Evolutionary conservation across 1,284 basidiomycete species (phyloP).

Genomic region (Ganoderma boninense): DNA sequence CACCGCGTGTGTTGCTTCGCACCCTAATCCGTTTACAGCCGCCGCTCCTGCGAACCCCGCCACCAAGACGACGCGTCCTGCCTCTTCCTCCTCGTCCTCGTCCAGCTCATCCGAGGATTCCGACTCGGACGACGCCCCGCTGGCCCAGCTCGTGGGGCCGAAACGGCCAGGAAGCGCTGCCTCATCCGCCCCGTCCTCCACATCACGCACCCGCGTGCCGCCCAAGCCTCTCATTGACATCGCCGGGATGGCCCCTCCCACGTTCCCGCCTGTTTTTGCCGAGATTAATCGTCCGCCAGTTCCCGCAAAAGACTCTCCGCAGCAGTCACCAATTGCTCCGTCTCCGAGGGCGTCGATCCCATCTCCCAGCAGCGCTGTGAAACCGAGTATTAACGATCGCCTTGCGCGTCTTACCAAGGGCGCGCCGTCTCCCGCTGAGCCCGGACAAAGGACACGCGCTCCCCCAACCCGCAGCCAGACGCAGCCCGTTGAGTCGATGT

Average conservation of each 20-base stretch:
- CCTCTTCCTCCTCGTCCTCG: constrained; percentile 25
- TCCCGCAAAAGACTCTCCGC: constrained; percentile 30
- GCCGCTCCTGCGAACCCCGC: constrained; percentile 16
- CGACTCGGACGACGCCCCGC: constrained; percentile 50
- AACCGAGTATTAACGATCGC: constrained; percentile 42
- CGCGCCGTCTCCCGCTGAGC: constrained; percentile 28
- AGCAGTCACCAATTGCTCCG: constrained; percentile 14
- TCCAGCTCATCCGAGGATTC: constrained; percentile 29
- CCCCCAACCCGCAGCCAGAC: constrained; percentile 38
- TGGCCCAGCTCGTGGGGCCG: constrained; percentile 50
- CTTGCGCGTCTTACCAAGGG: constrained; percentile 38
- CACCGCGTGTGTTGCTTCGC: not conserved
- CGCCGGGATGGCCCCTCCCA: constrained; percentile 36
- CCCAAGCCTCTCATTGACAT: constrained; percentile 62
- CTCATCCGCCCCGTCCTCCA: constrained; percentile 48
- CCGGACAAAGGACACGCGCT: constrained; percentile 24
- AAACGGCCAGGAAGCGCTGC: constrained; percentile 53
- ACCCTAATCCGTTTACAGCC: not conserved
- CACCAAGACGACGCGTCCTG: constrained; percentile 19
- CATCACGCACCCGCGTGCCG: constrained; percentile 42
- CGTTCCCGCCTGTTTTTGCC: constrained; percentile 26
- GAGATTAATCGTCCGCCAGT: constrained; percentile 25
- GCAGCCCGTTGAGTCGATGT: constrained; percentile 33
- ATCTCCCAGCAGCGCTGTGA: constrained; percentile 27
- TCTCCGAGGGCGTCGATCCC: not conserved